Percentiles rank a stretch among this genome's conserved stretches.
Evolutionary conservation across 2,329 filamentous ascomycete genomes (phyloP).

Genomic region (Pseudopithomyces maydicus): DNA sequence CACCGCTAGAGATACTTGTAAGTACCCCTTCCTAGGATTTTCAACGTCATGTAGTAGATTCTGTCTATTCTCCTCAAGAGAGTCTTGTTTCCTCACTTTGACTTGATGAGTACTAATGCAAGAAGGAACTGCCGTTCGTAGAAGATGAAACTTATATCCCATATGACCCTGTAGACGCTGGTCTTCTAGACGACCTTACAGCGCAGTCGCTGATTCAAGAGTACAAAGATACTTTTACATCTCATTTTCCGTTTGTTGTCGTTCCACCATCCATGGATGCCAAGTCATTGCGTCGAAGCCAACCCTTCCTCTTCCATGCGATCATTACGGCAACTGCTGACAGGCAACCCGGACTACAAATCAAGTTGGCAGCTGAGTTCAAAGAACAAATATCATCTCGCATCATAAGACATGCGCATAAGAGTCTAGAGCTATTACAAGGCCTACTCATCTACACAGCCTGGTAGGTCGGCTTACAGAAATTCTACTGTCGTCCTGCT

Average conservation of each 20-base stretch:
- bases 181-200: slow-evolving; percentile 14
- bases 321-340: slow-evolving; percentile 36
- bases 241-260: slow-evolving; percentile 31
- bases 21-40: neutral
- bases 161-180: slow-evolving; percentile 26
- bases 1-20: neutral
- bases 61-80: neutral
- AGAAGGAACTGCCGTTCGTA: neutral
- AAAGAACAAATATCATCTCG: slow-evolving; percentile 34
- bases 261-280: slow-evolving; percentile 14
- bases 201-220: slow-evolving; percentile 18
- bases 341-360: slow-evolving; percentile 27
- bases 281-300: slow-evolving; percentile 20
- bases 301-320: slow-evolving; percentile 44
- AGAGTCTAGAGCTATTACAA: slow-evolving; percentile 48
- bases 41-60: neutral
- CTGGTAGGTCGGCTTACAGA: slow-evolving; percentile 24
- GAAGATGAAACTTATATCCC: neutral
- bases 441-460: slow-evolving; percentile 45
- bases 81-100: neutral
- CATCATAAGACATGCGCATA: slow-evolving; percentile 37
- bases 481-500: neutral
- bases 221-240: slow-evolving; percentile 19
- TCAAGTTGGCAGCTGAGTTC: slow-evolving; percentile 31
- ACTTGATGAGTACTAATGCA: neutral